Evolutionary conservation across 495 filamentous ascomycete species (phyloP), one percentile per base, ranked within the genome.

Genomic region (Podospora fimiseda): DNA sequence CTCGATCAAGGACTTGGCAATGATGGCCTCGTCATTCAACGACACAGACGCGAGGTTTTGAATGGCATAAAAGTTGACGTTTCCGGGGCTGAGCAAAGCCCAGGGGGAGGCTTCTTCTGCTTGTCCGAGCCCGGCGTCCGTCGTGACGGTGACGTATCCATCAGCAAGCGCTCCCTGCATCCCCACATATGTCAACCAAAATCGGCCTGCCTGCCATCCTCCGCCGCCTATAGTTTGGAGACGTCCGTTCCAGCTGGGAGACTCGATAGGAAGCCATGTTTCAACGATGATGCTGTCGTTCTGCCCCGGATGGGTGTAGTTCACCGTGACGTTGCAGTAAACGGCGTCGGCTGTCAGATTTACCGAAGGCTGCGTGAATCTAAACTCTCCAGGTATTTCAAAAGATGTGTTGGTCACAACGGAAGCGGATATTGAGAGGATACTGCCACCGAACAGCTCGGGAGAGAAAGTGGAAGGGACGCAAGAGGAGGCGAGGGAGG

Each of bases 251-350:
- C 74, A 78, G 2, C 7, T 13, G 20, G 21, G 20, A 3, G 44
- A 30, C 2, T 20, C 21, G 23, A 24, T 7, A 22, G 74, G 75
- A 0, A 79, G 64, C 60, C 66, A 70, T 6, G 71, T 52, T 22
- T 66, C 53, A 11, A 66, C 66, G 18, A 54, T 50, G n/a, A 78
- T 56, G 3, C 18, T 55, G 48, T 78, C 70, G 23, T 67, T 50
- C 38, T 63, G 51, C 1, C 71, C 74, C 0, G 71, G 68, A 52
- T 77, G 74, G 0, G 70, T 77, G 58, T 73, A 67, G 0, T 67
- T 63, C 0, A 77, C 62, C 2, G 66, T 73, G 23, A 75, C 61
- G 50, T 75, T 68, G 60, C 74, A 79, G 52, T 75, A 66, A 23
- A 23, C 16, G 5, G 27, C 27, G 27, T 33, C 27, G 24, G 47